A percentile compares a stretch with the other conserved stretches of the same genome.
Conservation (phyloP, 139 green algal species). For the Prasinococcaceae sp. region DNA sequence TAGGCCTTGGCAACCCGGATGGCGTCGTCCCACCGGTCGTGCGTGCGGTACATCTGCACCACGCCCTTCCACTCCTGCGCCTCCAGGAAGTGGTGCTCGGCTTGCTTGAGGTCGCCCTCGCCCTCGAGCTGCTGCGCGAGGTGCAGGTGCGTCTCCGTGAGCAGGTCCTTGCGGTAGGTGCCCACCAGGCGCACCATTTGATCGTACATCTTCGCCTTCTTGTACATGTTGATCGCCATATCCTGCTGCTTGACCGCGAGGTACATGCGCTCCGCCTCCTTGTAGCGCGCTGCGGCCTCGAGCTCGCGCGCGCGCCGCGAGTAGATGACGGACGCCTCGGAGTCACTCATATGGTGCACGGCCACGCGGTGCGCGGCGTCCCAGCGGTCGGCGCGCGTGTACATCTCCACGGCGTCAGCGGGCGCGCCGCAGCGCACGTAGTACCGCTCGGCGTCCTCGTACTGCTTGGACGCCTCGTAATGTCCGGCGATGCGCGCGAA, state of each 20-base stretch:
- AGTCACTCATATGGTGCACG: slow-evolving; percentile 45
- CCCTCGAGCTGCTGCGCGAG: slow-evolving; percentile 43
- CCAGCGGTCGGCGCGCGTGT: slow-evolving; percentile 46
- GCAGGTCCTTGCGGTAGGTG: slow-evolving; percentile 34
- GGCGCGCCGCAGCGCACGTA: slow-evolving; percentile 45
- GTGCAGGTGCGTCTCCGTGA: slow-evolving; percentile 29
- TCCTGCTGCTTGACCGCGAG: slow-evolving; percentile 45
- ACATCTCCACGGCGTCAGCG: slow-evolving; percentile 59
- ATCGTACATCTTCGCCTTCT: slow-evolving; percentile 46
- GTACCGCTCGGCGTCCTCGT: slow-evolving; percentile 58
- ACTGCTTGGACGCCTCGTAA: slow-evolving; percentile 20
- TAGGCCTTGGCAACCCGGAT: slow-evolving; percentile 61
- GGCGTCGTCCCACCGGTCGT: slow-evolving; percentile 55
- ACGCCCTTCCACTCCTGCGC: slow-evolving; percentile 63
- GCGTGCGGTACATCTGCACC: slow-evolving; percentile 58
- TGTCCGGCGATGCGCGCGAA: slow-evolving; percentile 35
- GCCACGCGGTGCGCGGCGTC: slow-evolving; percentile 58
- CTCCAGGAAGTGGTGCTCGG: slow-evolving; percentile 62
- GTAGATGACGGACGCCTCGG: slow-evolving; percentile 36
- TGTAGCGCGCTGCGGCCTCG: slow-evolving; percentile 36
- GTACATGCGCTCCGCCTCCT: slow-evolving; percentile 61
- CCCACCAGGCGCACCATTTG: slow-evolving; percentile 56
- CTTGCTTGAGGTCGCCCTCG: slow-evolving; percentile 37
- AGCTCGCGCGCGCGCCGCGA: slow-evolving; percentile 38
- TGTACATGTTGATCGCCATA: slow-evolving; percentile 67